These are phyloP conservation scores for Westerdykella ornata DNA, from an alignment of 2,329 filamentous ascomycete genomes.

Conservation along the genomic window DNA sequence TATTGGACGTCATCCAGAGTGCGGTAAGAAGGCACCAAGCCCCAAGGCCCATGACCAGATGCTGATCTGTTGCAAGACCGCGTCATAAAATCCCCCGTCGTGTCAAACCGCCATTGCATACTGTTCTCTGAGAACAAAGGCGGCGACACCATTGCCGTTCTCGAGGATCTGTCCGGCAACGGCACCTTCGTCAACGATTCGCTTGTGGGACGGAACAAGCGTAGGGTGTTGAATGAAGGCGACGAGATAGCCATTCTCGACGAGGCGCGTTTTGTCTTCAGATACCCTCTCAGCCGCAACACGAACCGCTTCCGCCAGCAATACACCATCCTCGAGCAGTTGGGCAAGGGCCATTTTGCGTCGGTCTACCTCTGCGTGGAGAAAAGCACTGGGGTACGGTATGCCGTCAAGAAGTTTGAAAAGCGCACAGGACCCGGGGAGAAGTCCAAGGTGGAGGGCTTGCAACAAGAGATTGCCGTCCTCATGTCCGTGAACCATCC, in stretches of 20 bases:
- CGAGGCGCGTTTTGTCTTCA: constrained; percentile 81
- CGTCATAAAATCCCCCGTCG: constrained; percentile 64
- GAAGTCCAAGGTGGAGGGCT: constrained; percentile 70
- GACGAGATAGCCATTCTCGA: constrained; percentile 87
- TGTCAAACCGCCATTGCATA: constrained; percentile 80
- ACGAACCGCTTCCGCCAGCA: constrained; percentile 78
- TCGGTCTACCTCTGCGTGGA: constrained; percentile 89
- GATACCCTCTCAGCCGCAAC: constrained; percentile 58
- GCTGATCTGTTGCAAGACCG: constrained; percentile 49
- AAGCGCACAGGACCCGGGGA: constrained; percentile 78
- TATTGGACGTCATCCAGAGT: constrained; percentile 88
- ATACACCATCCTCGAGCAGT: constrained; percentile 74
- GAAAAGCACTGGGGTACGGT: constrained; percentile 71
- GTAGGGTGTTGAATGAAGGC: constrained; percentile 77
- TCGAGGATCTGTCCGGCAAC: constrained; percentile 93
- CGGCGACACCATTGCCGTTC: constrained; percentile 58
- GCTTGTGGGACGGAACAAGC: constrained; percentile 83
- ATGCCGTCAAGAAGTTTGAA: constrained; percentile 91
- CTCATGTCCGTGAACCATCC: constrained; percentile 96
- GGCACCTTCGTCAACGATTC: constrained; percentile 94
- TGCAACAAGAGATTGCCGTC: constrained; percentile 94
- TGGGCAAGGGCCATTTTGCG: constrained; percentile 93
- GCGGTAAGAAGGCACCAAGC: constrained; percentile 56
- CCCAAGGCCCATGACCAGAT: constrained; percentile 20
- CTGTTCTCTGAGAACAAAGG: constrained; percentile 57